These are phyloP conservation scores for Hypholoma fasciculare DNA, from an alignment of 768 basidiomycete species.

Conservation along the genomic window DNA sequence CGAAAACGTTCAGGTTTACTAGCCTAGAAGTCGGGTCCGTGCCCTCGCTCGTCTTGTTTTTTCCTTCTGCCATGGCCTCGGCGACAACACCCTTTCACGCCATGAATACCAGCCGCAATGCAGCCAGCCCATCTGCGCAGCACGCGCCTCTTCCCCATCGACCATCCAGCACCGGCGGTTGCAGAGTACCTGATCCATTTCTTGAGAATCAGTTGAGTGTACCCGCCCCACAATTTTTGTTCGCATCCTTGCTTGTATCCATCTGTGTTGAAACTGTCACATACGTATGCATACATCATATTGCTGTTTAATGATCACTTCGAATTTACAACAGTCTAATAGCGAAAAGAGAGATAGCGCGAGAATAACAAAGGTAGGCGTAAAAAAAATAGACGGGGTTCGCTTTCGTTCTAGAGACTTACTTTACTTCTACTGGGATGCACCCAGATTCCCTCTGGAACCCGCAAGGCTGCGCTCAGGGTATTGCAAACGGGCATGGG, in stretches of 20 bases:
- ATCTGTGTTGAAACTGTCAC: neutral
- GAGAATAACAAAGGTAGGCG: neutral
- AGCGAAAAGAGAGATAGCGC: neutral
- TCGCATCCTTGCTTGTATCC: neutral
- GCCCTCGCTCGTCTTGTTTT: no score
- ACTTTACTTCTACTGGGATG: neutral
- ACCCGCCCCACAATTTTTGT: neutral
- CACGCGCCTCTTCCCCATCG: neutral
- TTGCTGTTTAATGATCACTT: neutral
- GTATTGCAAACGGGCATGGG: neutral
- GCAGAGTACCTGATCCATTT: neutral
- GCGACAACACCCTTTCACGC: neutral
- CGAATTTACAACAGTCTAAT: neutral
- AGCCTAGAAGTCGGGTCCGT: neutral
- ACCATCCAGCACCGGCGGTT: neutral
- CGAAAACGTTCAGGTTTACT: slow-evolving; percentile 32
- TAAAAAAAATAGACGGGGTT: neutral
- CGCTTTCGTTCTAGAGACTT: neutral
- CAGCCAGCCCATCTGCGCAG: neutral
- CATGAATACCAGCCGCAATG: neutral
- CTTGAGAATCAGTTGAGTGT: neutral
- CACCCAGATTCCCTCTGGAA: neutral
- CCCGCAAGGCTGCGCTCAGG: neutral
- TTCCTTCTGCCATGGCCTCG: neutral
- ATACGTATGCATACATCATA: neutral